Conservation (phyloP, 2,329 filamentous ascomycete species). For the Hirsutella minnesotensis region DNA sequence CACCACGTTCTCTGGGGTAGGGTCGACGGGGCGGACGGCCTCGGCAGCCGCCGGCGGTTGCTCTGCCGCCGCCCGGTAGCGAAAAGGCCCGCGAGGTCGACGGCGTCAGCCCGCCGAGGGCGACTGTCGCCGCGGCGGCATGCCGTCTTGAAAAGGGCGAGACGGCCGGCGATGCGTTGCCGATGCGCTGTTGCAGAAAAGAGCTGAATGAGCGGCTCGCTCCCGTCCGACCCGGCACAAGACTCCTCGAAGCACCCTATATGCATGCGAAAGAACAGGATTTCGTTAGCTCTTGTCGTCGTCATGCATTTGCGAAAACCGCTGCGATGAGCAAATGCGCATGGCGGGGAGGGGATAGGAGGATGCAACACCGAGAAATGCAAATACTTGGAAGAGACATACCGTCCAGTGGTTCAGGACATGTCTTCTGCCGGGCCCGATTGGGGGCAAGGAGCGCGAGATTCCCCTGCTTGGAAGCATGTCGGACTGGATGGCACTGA, state of each 20-base stretch:
- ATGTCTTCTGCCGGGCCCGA: conserved; percentile 16
- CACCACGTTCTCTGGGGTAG: conserved; percentile 4
- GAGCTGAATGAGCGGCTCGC: conserved; percentile 24
- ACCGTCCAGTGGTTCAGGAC: conserved; percentile 6
- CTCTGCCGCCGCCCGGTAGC: conserved; percentile 22
- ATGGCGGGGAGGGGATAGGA: too few species aligned
- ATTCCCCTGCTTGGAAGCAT: conserved; percentile 36
- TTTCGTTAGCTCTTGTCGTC: too few species aligned
- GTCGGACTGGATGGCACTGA: conserved; percentile 11
- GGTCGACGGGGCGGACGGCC: conserved; percentile 2
- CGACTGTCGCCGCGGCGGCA: conserved; percentile 13
- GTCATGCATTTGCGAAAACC: too few species aligned
- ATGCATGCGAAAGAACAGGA: too few species aligned
- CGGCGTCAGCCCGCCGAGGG: conserved; percentile 17
- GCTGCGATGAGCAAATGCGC: too few species aligned
- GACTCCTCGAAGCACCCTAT: too few species aligned
- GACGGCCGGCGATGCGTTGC: conserved; percentile 9
- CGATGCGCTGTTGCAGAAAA: conserved; percentile 9
- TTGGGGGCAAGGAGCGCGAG: conserved; percentile 24
- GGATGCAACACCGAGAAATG: too few species aligned
- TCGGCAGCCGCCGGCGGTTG: conserved; percentile 10
- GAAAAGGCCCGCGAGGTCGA: conserved; percentile 19
- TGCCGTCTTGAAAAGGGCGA: conserved; percentile 12
- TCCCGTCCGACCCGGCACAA: too few species aligned
- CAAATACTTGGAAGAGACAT: too few species aligned